Percentiles rank a stretch among this genome's conserved stretches.
phyloP scores from a whole-genome alignment of 768 basidiomycete species.

The Trametes sanguinea region DNA sequence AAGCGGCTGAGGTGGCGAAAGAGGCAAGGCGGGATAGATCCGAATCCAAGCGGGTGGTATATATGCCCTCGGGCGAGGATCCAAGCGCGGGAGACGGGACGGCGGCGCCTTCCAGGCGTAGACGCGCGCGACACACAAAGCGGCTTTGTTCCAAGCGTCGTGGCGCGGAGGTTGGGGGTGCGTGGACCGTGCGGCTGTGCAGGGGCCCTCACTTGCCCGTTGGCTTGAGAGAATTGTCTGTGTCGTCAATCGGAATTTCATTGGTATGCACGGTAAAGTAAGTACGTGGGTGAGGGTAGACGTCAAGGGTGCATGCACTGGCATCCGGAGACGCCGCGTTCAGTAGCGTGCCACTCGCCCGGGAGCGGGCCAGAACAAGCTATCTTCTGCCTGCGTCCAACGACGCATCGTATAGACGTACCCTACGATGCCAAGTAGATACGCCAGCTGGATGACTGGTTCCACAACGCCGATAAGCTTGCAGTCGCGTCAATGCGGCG shows the following conservation, averaged over 20 bases:
- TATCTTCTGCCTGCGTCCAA: conserved; percentile 47
- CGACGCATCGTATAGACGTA: conserved; percentile 56
- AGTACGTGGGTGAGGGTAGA: neutral
- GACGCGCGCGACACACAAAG: conserved; percentile 9
- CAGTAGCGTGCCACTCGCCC: conserved; percentile 14
- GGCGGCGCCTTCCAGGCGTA: neutral
- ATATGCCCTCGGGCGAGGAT: conserved; percentile 1
- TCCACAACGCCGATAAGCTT: conserved; percentile 7
- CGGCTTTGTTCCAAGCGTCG: conserved; percentile 9
- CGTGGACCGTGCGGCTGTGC: neutral
- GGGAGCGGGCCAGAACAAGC: conserved; percentile 45
- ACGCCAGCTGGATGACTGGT: conserved; percentile 55
- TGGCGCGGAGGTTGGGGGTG: neutral
- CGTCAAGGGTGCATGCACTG: neutral
- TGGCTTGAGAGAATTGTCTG: neutral
- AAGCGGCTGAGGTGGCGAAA: conserved; percentile 9
- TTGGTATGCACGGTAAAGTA: neutral
- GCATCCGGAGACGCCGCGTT: neutral
- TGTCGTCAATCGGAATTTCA: neutral
- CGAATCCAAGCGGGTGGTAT: conserved; percentile 4
- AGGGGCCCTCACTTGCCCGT: neutral
- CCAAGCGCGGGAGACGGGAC: neutral
- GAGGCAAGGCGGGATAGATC: neutral
- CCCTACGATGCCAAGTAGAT: conserved; percentile 58
- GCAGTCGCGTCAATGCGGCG: neutral